Evolutionary conservation across 2,329 filamentous ascomycete genomes (phyloP).

Genomic region (Ambrosiella beaveri): DNA sequence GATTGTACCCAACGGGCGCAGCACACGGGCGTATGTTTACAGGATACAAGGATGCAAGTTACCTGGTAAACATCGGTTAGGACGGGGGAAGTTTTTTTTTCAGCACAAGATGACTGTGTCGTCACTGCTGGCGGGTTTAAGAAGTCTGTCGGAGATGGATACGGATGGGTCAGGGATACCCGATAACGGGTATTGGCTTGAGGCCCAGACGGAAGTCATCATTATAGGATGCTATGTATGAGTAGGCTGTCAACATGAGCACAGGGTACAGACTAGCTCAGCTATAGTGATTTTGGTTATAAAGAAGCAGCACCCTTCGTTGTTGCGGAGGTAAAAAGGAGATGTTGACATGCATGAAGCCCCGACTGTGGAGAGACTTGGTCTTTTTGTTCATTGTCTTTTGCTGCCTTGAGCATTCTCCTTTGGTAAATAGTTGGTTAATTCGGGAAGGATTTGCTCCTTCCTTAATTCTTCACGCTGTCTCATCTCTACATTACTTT

Average conservation of each 20-base stretch:
- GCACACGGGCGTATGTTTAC: not conserved
- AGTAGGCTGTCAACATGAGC: too few species aligned
- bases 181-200: not conserved
- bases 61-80: not conserved
- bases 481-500: not conserved
- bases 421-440: not conserved
- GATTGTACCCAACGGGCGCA: not conserved
- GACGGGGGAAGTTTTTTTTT: not conserved
- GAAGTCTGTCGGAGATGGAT: not conserved
- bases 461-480: not conserved
- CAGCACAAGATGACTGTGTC: not conserved
- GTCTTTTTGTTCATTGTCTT: not conserved
- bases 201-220: not conserved
- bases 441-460: not conserved
- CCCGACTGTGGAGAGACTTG: not conserved
- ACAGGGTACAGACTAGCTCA: not conserved
- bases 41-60: not conserved
- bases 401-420: not conserved
- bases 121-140: not conserved
- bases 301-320: not conserved
- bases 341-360: too few species aligned
- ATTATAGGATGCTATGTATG: not conserved
- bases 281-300: not conserved
- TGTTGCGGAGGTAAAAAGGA: not conserved
- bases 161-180: not conserved